Percentiles rank a stretch among this genome's conserved stretches.
These are phyloP conservation scores for Fraxinus paxiana DNA, from an alignment of 305 asterid genomes.

Conservation along the genomic window DNA sequence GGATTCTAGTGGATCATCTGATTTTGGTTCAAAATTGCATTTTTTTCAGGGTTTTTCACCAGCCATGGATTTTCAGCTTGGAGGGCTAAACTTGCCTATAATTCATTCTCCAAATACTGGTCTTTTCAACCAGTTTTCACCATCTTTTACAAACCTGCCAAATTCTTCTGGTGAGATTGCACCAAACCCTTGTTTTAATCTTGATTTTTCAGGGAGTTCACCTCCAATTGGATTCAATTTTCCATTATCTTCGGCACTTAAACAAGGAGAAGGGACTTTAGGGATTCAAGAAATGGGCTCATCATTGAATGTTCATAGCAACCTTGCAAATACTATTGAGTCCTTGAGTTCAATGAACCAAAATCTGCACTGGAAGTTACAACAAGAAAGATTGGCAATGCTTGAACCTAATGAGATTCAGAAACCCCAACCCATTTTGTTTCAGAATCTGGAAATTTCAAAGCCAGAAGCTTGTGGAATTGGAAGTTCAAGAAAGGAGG, in stretches of 20 bases:
- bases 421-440: slow-evolving; percentile 64
- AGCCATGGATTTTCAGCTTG: slow-evolving; percentile 80
- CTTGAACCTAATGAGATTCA: slow-evolving; percentile 36
- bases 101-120: slow-evolving; percentile 18
- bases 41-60: slow-evolving; percentile 67
- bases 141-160: slow-evolving; percentile 26
- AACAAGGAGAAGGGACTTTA: neutral
- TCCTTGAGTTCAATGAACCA: slow-evolving; percentile 77
- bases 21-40: slow-evolving; percentile 48
- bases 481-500: slow-evolving; percentile 31
- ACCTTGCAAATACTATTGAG: slow-evolving; percentile 66
- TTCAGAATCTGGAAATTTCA: slow-evolving; percentile 51
- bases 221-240: slow-evolving; percentile 41
- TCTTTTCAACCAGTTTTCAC: slow-evolving; percentile 33
- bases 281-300: slow-evolving; percentile 41
- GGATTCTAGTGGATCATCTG: slow-evolving; percentile 36
- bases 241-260: slow-evolving; percentile 23
- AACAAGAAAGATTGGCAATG: slow-evolving; percentile 71
- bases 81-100: slow-evolving; percentile 35
- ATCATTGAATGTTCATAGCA: slow-evolving; percentile 21
- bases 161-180: slow-evolving; percentile 29
- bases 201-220: slow-evolving; percentile 35
- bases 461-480: slow-evolving; percentile 18
- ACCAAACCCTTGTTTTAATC: slow-evolving; percentile 36
- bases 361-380: slow-evolving; percentile 77